Evolutionary conservation across 2,329 filamentous ascomycete species (phyloP).

Genomic region (Pseudogymnoascus sp.): DNA sequence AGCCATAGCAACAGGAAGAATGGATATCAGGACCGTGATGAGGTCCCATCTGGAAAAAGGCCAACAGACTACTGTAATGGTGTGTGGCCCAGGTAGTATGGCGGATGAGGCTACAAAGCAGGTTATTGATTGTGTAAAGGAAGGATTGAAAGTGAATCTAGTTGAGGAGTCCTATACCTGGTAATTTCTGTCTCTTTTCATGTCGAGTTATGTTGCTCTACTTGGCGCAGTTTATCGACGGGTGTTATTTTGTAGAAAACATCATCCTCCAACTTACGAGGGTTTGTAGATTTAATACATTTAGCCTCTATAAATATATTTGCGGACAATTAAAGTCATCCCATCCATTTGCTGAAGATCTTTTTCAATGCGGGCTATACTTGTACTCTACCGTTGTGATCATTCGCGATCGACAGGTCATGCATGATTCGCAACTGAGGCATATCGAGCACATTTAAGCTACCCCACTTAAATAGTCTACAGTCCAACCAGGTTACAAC

Average conservation of each 20-base stretch:
- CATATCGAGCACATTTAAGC: constrained; percentile 4
- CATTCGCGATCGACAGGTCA: background rate
- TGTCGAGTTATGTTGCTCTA: background rate
- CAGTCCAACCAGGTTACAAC: constrained; percentile 1
- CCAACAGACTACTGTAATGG: background rate
- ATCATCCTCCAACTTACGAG: background rate
- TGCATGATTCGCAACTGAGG: background rate
- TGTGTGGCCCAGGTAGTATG: background rate
- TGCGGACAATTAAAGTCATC: background rate
- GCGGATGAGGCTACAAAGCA: background rate
- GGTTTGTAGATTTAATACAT: background rate
- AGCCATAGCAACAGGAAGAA: constrained; percentile 17
- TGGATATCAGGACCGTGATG: constrained; percentile 19
- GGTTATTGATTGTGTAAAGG: background rate
- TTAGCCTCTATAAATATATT: background rate
- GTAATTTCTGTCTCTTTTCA: background rate
- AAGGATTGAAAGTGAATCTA: background rate
- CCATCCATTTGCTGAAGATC: background rate
- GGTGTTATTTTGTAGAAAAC: background rate
- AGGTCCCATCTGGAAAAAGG: constrained; percentile 14
- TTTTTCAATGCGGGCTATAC: background rate
- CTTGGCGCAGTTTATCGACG: background rate
- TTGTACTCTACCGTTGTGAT: background rate
- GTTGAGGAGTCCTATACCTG: background rate
- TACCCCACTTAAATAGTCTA: background rate